These are phyloP conservation scores for Tetragonia tetragonoides DNA, from an alignment of 148 eudicot genomes.

Conservation along the genomic window DNA sequence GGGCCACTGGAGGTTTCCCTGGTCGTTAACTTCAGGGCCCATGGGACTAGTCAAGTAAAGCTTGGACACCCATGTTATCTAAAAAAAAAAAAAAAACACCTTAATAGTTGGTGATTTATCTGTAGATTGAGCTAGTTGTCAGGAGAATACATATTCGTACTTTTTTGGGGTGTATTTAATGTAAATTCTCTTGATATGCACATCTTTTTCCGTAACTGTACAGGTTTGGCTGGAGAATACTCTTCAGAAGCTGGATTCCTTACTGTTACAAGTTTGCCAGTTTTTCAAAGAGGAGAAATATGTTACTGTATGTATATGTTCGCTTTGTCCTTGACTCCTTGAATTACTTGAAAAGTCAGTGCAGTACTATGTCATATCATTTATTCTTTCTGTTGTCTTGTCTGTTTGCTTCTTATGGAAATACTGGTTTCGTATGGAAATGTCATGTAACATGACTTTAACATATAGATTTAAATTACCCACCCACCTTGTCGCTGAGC, in stretches of 20 bases:
- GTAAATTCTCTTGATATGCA: background rate
- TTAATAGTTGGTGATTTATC: too few relatives aligned
- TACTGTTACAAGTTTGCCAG: constrained; percentile 83
- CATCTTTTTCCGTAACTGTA: constrained; percentile 11
- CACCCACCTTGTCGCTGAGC: background rate
- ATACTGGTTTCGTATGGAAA: background rate
- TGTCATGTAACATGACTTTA: constrained; percentile 21
- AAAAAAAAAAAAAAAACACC: too few relatives aligned
- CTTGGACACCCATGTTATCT: too few relatives aligned
- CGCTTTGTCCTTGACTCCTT: background rate
- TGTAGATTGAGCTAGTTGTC: too few relatives aligned
- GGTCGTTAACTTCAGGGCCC: too few relatives aligned
- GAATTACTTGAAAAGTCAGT: constrained; percentile 4
- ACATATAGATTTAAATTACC: background rate
- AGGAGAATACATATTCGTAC: too few relatives aligned
- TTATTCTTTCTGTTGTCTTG: constrained; percentile 12
- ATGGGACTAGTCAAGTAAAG: too few relatives aligned
- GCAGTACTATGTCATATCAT: constrained; percentile 5
- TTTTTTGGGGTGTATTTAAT: background rate
- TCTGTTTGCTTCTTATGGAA: background rate
- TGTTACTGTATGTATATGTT: constrained; percentile 57
- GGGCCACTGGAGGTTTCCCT: too few relatives aligned
- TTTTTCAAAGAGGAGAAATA: constrained; percentile 75
- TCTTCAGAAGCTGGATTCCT: constrained; percentile 91
- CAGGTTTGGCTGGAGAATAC: constrained; percentile 94